A percentile compares a stretch with the other conserved stretches of the same genome.
phyloP scores from a whole-genome alignment of 257 asterid genomes.

The Solanum habrochaites region DNA sequence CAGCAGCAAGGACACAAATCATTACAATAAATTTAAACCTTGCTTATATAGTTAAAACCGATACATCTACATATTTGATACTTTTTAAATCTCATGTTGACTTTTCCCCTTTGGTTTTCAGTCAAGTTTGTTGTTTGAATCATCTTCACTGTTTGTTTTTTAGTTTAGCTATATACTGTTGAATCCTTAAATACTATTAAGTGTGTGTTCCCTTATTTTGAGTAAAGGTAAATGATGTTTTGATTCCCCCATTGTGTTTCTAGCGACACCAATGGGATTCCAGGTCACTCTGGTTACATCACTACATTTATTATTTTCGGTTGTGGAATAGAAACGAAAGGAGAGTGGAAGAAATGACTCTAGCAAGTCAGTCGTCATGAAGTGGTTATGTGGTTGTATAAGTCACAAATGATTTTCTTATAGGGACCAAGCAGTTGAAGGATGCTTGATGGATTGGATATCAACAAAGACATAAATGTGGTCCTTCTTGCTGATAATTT shows the following conservation, averaged over 20 bases:
- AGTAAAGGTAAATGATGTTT: background rate
- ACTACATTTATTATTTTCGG: background rate
- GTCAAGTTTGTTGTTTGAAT: background rate
- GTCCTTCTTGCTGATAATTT: conserved; percentile 80
- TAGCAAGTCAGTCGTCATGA: background rate
- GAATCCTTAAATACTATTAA: background rate
- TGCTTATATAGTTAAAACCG: background rate
- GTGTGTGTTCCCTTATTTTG: background rate
- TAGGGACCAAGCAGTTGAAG: conserved; percentile 87
- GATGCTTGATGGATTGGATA: conserved; percentile 90
- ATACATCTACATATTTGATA: background rate
- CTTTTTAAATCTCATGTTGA: background rate
- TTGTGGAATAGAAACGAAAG: background rate
- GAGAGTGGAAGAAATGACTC: background rate
- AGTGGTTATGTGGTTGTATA: background rate
- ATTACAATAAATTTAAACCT: background rate
- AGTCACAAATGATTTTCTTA: conserved; percentile 10
- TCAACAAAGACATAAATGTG: conserved; percentile 58
- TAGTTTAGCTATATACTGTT: background rate
- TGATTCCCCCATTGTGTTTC: background rate
- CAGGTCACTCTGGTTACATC: background rate
- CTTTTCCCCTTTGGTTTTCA: background rate
- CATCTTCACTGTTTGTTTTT: background rate
- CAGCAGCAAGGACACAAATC: background rate
- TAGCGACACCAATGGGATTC: background rate